Base-by-base conservation (phyloP, 352 stramenopile species). In the Phytophthora ohioensis region DNA sequence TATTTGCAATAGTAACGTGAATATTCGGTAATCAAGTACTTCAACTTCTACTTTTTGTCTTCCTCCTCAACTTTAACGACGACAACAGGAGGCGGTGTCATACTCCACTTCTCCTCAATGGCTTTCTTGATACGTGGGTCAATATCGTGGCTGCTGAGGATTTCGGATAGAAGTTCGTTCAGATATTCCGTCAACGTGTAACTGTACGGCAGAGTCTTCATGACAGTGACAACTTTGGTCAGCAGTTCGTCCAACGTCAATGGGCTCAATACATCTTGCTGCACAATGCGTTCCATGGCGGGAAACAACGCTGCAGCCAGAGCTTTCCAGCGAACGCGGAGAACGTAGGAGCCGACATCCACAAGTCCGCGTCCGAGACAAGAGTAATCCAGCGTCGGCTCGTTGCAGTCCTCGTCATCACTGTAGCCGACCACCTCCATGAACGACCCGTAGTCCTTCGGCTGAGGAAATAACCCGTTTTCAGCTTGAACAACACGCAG, bases 321-420 rank as follows among this genome's bases (percentile, higher is more conserved):
- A 9, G 85, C 84, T 32, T 69, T 45, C 55, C 67, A 43, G 31
- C 80, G 79, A 35, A 92, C 69, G 1, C 9, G 42, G 15, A 84
- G 56, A 21, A 93, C 70, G 0, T 56, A 48, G 10, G 39, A 57
- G 59, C 88, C 80, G n/a, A 93, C 36, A 61, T 91, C 69, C 45
- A 86, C 84, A 36, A 88, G 60, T 1, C 66, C 72, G 3, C 85
- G 78, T 2, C 74, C 85, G 3, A 91, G 79, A 62, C 85, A 93
- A 46, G 69, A 67, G 57, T 84, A 91, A 63, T 88, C 75, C 27
- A 88, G 69, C 13, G 60, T 90, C 3, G 80, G 71, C 30, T 59
- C 64, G 3, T 49, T 39, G 57, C 85, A 93, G 72, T 91, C 79
- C 43, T 88, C 85, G 27, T 64, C 53, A 1, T 66, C 46, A n/a